Conservation (phyloP, 176 grass and related monocot genomes). For the Microstegium vimineum region DNA sequence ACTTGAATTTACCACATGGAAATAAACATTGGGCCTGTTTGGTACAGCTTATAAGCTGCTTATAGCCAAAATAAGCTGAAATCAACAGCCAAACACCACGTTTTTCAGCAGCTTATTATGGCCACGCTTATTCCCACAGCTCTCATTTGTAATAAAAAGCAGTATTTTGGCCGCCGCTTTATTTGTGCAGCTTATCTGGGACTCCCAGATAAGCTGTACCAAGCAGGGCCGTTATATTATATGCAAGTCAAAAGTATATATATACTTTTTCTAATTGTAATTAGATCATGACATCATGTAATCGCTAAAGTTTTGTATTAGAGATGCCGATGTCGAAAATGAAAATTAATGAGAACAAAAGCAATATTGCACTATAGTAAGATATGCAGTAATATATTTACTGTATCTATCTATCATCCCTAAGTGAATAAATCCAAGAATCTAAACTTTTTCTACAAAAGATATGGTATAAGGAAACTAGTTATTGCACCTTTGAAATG, state of each 20-base stretch:
- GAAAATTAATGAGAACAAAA: not conserved
- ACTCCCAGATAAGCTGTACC: no score
- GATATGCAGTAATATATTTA: no score
- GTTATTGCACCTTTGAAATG: constrained; percentile 75
- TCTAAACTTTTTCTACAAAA: not conserved
- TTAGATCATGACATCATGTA: not conserved
- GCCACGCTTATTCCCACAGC: no score
- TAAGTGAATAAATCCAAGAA: constrained; percentile 7
- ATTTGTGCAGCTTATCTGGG: no score
- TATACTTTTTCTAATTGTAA: not conserved
- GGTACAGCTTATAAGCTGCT: no score
- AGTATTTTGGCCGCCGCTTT: no score
- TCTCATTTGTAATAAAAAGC: no score
- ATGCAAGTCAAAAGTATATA: not conserved
- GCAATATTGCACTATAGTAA: not conserved
- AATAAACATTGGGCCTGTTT: no score
- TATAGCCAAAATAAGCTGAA: no score
- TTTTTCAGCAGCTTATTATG: no score
- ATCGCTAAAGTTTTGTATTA: not conserved
- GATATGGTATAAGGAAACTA: not conserved
- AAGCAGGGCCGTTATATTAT: not conserved
- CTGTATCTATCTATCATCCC: not conserved
- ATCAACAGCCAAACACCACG: no score
- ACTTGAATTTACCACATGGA: not conserved
- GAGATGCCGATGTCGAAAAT: not conserved